Percentiles rank a stretch among this genome's conserved stretches.
phyloP scores from a whole-genome alignment of 345 rosid genomes.

The Eucalyptus sideroxylon region DNA sequence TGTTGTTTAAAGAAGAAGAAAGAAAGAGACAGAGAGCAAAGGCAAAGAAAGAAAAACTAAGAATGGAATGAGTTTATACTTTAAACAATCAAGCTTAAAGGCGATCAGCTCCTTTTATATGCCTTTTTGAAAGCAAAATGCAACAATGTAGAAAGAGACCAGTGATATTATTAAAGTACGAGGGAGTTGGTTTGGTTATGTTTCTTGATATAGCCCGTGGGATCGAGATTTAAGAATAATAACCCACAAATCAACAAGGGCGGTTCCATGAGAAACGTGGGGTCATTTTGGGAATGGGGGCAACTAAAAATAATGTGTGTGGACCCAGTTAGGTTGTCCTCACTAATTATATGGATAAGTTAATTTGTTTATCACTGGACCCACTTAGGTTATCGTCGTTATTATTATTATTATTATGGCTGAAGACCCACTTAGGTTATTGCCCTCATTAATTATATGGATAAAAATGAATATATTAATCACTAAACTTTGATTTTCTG shows the following conservation, averaged over 20 bases:
- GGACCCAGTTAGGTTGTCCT: not conserved
- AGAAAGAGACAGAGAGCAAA: no score
- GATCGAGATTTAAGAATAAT: not conserved
- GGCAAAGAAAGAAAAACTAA: not conserved
- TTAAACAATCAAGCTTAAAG: not conserved
- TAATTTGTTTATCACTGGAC: not conserved
- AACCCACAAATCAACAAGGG: no score
- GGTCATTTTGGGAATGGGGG: not conserved
- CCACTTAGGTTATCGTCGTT: not conserved
- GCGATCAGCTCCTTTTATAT: not conserved
- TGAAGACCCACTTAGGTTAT: not conserved
- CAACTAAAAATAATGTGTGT: not conserved
- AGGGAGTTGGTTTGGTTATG: not conserved
- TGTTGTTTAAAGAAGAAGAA: no score
- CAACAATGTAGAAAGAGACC: not conserved
- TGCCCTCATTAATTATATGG: not conserved
- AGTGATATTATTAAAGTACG: not conserved
- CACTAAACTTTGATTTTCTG: no score
- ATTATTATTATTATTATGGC: fast-evolving
- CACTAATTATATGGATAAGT: not conserved
- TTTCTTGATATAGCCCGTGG: not conserved
- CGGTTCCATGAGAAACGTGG: not conserved
- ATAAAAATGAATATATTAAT: no score
- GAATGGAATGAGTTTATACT: not conserved
- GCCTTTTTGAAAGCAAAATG: not conserved